Evolutionary conservation across 2,329 filamentous ascomycete genomes (phyloP).

Genomic region (Parafenestella ontariensis): DNA sequence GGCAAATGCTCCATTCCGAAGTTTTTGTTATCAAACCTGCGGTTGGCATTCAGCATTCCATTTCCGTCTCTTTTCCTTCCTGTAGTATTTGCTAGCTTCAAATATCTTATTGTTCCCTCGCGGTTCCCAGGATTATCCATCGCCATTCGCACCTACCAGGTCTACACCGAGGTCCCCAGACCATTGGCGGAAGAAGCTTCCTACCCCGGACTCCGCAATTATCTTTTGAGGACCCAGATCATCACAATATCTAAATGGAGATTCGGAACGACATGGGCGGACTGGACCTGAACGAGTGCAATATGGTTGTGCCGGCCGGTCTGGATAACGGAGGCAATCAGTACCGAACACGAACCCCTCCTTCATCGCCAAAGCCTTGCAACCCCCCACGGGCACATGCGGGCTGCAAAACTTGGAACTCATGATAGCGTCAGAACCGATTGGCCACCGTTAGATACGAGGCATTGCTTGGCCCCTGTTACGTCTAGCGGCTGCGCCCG

Average conservation of each 20-base stretch:
- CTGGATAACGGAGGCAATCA: neutral
- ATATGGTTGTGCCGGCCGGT: neutral
- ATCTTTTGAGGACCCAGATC: neutral
- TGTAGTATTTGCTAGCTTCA: neutral
- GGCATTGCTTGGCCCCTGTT: constrained; percentile 16
- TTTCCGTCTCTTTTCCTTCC: neutral
- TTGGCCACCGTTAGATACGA: constrained; percentile 16
- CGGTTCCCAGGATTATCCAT: neutral
- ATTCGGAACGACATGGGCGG: too few species aligned
- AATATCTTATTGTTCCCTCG: too few species aligned
- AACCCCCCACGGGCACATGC: constrained; percentile 5
- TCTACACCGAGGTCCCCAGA: neutral
- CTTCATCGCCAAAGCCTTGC: neutral
- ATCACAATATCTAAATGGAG: neutral
- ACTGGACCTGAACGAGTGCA: too few species aligned
- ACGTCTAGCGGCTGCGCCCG: constrained; percentile 9
- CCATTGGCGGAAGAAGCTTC: neutral
- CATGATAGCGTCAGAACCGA: constrained; percentile 1
- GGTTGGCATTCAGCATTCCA: too few species aligned
- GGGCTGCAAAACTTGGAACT: constrained; percentile 8
- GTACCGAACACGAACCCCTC: neutral
- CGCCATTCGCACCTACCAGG: neutral
- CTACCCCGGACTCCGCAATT: neutral
- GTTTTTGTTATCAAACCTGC: neutral
- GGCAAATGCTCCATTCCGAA: neutral